phyloP scores from a whole-genome alignment of 2,329 filamentous ascomycete species.

The Exophiala xenobiotica region DNA sequence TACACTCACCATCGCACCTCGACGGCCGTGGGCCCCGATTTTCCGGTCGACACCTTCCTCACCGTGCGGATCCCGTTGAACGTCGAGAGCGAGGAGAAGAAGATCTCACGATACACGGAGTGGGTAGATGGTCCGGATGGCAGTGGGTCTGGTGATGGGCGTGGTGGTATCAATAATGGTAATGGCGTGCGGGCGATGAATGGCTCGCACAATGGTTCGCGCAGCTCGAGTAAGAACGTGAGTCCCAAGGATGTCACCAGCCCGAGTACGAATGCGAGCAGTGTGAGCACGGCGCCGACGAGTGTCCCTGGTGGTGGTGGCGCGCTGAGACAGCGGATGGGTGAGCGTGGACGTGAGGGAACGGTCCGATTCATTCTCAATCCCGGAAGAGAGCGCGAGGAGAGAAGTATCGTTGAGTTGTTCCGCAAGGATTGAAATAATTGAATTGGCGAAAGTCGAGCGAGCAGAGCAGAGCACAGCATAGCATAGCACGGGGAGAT shows the following conservation, averaged over 20 bases:
- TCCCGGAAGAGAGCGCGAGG: slow-evolving; percentile 68
- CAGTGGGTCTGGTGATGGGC: no score
- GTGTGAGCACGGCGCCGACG: slow-evolving; percentile 13
- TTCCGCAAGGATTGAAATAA: no score
- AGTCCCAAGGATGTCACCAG: slow-evolving; percentile 25
- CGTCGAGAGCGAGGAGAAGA: slow-evolving; percentile 67
- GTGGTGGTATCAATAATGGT: no score
- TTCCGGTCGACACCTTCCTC: slow-evolving; percentile 76
- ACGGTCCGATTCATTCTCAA: slow-evolving; percentile 91
- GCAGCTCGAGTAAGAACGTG: slow-evolving; percentile 19
- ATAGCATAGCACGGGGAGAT: no score
- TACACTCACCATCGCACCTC: slow-evolving; percentile 79
- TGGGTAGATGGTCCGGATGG: slow-evolving; percentile 40
- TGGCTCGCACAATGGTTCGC: not conserved
- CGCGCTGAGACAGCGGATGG: slow-evolving; percentile 31
- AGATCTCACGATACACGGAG: slow-evolving; percentile 63
- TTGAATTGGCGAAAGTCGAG: no score
- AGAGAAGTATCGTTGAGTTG: slow-evolving; percentile 65
- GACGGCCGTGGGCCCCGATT: slow-evolving; percentile 71
- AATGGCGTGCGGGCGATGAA: not conserved
- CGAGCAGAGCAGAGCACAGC: no score
- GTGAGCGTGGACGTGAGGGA: slow-evolving; percentile 58
- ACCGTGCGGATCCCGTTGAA: slow-evolving; percentile 84
- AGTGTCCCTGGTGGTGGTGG: slow-evolving; percentile 10
- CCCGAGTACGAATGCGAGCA: slow-evolving; percentile 14